Evolutionary conservation across 2,329 filamentous ascomycete species (phyloP), one percentile per base, ranked within the genome.

Genomic region (Elsinoe australis): DNA sequence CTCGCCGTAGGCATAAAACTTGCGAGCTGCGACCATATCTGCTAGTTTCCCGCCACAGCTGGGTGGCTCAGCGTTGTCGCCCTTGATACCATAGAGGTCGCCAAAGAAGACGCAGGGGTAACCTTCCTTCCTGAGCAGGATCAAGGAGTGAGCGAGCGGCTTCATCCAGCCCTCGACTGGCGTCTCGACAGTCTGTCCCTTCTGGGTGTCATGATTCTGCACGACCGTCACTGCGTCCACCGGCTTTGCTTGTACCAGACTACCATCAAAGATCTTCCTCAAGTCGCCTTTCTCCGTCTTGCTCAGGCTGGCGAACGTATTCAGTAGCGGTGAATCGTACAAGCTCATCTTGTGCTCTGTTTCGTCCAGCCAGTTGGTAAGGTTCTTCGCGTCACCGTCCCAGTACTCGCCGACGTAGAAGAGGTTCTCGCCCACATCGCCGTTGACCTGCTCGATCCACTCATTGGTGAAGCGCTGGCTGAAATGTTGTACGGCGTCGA

Each of bases 401-500:
- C 80, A 85, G 61, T 79, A 85, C 57, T 85, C 82, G 7, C 79
- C 80, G 1, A 85, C 76, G 22, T 82, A 67, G 58, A 83, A 82
- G 65, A 78, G 77, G 10, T 73, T 64, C 12, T 70, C 61, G 1
- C 65, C 47, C 68, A 67, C 59, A 72, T 51, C 35, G 9, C 51
- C 28, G n/a, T 50, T 73, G 53, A 84, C 60, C 38, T 73, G 66
- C 5, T 69, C 66, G 44, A 83, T 71, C 62, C 83, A 82, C 12
- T 76, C 71, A 35, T 71, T 73, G 28, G 82, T 72, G 55, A 85
- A 85, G 7, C 72, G 69, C 49, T 75, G 72, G 12, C 76, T 80
- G 61, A 80, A 83, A 64, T 85, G 82, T 63, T 85, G 82, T 26
- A 80, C 76, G 7, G 82, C 82, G 61, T 85, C 82, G 42, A 85